Base-by-base conservation (phyloP, 495 filamentous ascomycete species). In the Hypoxylon crocopeplum region DNA sequence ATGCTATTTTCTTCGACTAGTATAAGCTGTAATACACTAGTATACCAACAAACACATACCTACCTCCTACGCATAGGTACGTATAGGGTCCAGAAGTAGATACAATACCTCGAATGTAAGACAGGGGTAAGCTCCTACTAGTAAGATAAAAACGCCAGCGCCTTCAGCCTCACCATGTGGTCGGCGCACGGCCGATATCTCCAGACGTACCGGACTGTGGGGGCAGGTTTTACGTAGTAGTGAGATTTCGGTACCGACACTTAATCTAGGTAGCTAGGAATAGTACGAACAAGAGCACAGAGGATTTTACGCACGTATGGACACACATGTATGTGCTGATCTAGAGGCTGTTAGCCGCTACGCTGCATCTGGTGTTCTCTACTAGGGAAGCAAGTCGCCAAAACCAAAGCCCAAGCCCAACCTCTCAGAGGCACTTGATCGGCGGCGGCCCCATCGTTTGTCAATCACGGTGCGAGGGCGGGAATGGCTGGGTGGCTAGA, bases 141-240 rank as follows among this genome's bases (percentile, higher is more conserved):
- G 44, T 24, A 36, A 32, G 22, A 49, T 36, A 51, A 37, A 65
- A 62, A 32, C 44, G 40, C 49, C 53, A 44, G 32, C 45, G 22
- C 56, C 45, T 58, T 67, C 67, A 69, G 67, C 67, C 67, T 69
- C 64, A 59, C 66, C 64, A 65, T 67, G 60, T 67, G 64, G 64
- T 33, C 37, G 49, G 25, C 51, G 48, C 45, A 64, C 48, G 17
- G 20, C 24, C 13, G 15, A n/a, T n/a, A n/a, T n/a, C n/a, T n/a
- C n/a, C n/a, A n/a, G n/a, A n/a, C n/a, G 21, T 32, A 27, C 8
- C 30, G 30, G 5, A 24, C 30, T 38, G 15, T 22, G 45, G 30
- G 16, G 45, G 13, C n/a, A n/a, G n/a, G n/a, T n/a, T n/a, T n/a
- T n/a, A n/a, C n/a, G n/a, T n/a, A n/a, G n/a, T n/a, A n/a, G n/a